These are phyloP conservation scores for Quercus phellos DNA, from an alignment of 331 rosid genomes.

Conservation along the genomic window DNA sequence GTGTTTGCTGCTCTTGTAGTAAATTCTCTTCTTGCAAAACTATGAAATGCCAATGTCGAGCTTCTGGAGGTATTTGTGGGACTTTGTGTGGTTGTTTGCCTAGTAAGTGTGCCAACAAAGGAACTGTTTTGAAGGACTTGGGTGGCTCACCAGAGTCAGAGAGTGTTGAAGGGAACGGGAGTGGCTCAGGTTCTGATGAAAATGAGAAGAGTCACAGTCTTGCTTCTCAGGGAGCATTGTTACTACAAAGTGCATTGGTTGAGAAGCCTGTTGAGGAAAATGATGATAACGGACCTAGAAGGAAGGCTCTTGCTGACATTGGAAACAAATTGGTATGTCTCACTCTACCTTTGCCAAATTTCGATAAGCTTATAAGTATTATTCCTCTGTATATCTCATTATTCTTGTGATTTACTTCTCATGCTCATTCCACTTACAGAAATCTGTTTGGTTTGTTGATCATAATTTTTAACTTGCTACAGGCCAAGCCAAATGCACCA, in stretches of 20 bases:
- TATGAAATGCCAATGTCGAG: slow-evolving; percentile 57
- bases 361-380: neutral
- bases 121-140: slow-evolving; percentile 18
- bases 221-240: slow-evolving; percentile 70
- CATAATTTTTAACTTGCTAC: neutral
- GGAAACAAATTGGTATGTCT: slow-evolving; percentile 68
- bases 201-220: slow-evolving; percentile 41
- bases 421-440: neutral
- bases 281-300: slow-evolving; percentile 33
- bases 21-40: slow-evolving; percentile 70
- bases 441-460: neutral
- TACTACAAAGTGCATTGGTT: slow-evolving; percentile 66
- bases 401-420: neutral
- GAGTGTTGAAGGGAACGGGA: slow-evolving; percentile 22
- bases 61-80: slow-evolving; percentile 47
- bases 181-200: slow-evolving; percentile 33
- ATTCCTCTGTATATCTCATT: neutral
- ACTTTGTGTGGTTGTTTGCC: slow-evolving; percentile 48
- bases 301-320: slow-evolving; percentile 72
- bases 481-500: slow-evolving; percentile 60
- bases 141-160: slow-evolving; percentile 18
- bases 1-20: slow-evolving; percentile 63
- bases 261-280: slow-evolving; percentile 43
- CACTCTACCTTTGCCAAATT: neutral
- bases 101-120: slow-evolving; percentile 58